Base-by-base conservation (phyloP, 768 basidiomycete species). In the Tephrocybe rancida region DNA sequence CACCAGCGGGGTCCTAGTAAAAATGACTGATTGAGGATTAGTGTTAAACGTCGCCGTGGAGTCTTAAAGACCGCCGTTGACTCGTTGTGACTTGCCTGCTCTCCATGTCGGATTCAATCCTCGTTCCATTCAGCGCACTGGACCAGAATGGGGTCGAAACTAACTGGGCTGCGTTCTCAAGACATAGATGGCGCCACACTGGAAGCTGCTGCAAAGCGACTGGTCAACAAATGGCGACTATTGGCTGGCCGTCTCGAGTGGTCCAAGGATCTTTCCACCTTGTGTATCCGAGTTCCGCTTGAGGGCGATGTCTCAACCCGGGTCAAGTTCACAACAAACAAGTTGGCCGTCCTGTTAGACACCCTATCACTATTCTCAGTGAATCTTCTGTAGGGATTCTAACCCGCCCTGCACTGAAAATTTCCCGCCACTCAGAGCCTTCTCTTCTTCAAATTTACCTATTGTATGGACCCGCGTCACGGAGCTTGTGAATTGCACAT, bases 201-300 rank as follows among this genome's bases (percentile, higher is more conserved):
- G 14, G 42, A 55, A 18, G 48, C 34, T 1, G 48, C 54, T 1
- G 54, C 48, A 11, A 45, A 39, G 21, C 48, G 54, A 2, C 5
- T 55, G 34, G 34, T 50, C 32, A 18, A 49, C 3, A 55, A 55
- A 22, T 55, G 54, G 54, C 48, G 54, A n/a, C 48, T 55, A 22
- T 42, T 55, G 18, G 54, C 54, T 2, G 54, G 54, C 10, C 48
- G 49, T 16, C 44, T 50, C 2, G 54, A 56, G 35, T 50, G 44
- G 45, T 47, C 46, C 14, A 47, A 47, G 14, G 46, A 47, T 8
- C 29, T 34, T 32, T 24, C 44, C 11, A 47, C 38, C 46, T 53
- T 39, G 49, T 43, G 41, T 43, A 50, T 50, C 13, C 49, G 49
- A 10, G 41, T 50, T n/a, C 41, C 49, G 19, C 2, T 50, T 18